Percentiles rank a stretch among this genome's conserved stretches.
Conservation (phyloP, 495 filamentous ascomycete species). For the Echria macrotheca region DNA sequence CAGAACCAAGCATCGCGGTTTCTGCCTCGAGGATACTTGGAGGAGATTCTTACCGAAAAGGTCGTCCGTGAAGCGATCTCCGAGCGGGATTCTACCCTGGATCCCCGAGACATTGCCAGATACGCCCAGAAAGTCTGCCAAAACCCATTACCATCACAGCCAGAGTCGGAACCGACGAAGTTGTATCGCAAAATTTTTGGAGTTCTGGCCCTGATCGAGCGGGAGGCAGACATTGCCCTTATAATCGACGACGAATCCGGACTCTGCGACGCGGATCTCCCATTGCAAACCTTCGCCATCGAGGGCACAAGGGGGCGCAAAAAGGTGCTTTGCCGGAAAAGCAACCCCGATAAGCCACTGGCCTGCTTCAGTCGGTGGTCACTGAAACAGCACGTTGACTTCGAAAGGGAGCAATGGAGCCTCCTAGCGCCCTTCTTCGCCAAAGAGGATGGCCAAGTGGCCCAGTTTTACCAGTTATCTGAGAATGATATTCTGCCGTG, state of each 20-base stretch:
- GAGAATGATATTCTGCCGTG: conserved; percentile 12
- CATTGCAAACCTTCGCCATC: neutral
- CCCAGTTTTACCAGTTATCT: conserved; percentile 5
- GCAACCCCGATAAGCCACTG: neutral
- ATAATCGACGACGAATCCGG: conserved; percentile 1
- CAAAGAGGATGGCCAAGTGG: neutral
- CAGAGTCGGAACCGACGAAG: neutral
- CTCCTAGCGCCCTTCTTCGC: conserved; percentile 8
- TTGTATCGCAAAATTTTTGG: conserved; percentile 9
- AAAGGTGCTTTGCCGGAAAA: neutral
- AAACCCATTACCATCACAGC: neutral
- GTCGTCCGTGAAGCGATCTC: neutral
- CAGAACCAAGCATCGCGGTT: neutral
- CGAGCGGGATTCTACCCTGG: neutral
- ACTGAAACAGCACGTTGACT: conserved; percentile 1
- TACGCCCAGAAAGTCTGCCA: neutral
- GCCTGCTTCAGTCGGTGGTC: conserved; percentile 2
- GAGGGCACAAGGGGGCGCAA: neutral
- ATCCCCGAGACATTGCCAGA: neutral
- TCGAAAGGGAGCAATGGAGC: conserved; percentile 4
- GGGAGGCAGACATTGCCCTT: neutral
- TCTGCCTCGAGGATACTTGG: neutral
- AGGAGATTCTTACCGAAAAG: neutral
- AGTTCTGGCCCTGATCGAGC: neutral
- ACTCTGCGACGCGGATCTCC: conserved; percentile 8